Conservation (phyloP, 2,329 filamentous ascomycete species). For the Daldinia sp. region DNA sequence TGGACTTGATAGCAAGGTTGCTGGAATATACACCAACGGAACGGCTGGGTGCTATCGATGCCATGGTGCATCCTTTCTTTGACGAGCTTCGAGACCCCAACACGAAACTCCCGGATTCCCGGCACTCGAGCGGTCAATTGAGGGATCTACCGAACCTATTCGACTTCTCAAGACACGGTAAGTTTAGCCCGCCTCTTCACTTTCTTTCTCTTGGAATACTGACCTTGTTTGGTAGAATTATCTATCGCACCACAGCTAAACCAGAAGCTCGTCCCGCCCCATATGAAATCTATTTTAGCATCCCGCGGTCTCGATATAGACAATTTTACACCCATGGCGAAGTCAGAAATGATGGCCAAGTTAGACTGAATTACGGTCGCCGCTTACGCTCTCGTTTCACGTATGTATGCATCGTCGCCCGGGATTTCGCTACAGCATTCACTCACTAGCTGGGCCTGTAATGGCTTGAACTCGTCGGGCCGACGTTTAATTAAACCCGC, state of each 20-base stretch:
- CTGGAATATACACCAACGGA: constrained; percentile 98
- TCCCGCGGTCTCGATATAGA: constrained; percentile 90
- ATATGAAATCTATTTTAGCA: constrained; percentile 80
- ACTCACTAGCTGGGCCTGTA: constrained; percentile 49
- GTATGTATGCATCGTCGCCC: constrained; percentile 48
- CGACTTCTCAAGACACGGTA: constrained; percentile 94
- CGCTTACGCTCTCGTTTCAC: constrained; percentile 48
- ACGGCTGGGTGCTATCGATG: constrained; percentile 90
- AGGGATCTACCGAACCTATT: constrained; percentile 90
- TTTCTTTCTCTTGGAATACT: constrained; percentile 38
- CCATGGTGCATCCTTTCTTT: constrained; percentile 99
- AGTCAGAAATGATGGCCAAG: constrained; percentile 97
- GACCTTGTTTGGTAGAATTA: constrained; percentile 73
- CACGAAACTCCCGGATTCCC: constrained; percentile 92
- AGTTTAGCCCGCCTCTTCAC: constrained; percentile 49
- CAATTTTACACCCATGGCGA: constrained; percentile 89
- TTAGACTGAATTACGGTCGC: constrained; percentile 78
- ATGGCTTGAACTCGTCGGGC: constrained; percentile 46
- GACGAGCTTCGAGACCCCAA: constrained; percentile 93
- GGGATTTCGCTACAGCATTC: constrained; percentile 51
- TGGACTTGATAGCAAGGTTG: constrained; percentile 92
- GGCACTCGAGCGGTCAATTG: constrained; percentile 82
- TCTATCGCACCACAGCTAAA: constrained; percentile 95
- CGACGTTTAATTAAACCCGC: constrained; percentile 35
- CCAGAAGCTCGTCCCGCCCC: constrained; percentile 84